Conservation (phyloP, 176 grass and related monocot genomes). For the Poa pratensis region DNA sequence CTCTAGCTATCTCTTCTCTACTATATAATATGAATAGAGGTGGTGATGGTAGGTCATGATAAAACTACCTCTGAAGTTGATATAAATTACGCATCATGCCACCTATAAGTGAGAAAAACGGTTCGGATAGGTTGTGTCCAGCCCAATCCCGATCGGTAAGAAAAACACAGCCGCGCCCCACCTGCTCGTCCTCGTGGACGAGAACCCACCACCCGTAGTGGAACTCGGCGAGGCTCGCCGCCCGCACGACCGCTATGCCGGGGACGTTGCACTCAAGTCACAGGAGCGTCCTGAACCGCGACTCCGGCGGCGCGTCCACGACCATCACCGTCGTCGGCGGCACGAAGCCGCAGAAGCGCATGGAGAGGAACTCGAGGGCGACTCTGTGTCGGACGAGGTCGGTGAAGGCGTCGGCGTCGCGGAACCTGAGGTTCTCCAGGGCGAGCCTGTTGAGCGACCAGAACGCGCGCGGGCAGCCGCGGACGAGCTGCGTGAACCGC, state of each 20-base stretch:
- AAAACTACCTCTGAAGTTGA: no score
- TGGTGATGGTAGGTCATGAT: no score
- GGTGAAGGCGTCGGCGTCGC: not conserved
- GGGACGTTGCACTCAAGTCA: slow-evolving; percentile 15
- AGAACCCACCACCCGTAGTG: not conserved
- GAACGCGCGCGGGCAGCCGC: not conserved
- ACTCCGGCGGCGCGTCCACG: slow-evolving; percentile 23
- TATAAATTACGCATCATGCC: no score
- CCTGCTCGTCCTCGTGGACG: no score
- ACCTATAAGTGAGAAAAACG: no score
- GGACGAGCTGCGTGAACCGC: not conserved
- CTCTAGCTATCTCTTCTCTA: no score
- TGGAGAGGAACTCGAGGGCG: not conserved
- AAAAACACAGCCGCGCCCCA: no score
- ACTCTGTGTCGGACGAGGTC: not conserved
- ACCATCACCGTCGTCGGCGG: not conserved
- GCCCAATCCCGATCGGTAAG: no score
- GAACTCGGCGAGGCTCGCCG: not conserved
- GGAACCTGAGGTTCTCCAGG: slow-evolving; percentile 10
- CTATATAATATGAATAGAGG: no score
- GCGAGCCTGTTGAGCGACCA: not conserved
- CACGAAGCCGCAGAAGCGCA: slow-evolving; percentile 19
- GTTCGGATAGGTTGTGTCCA: no score
- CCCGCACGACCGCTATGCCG: not conserved
- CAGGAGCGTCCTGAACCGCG: not conserved